Percentiles rank a stretch among this genome's conserved stretches.
Conservation (phyloP, 768 basidiomycete genomes). For the Termitomyces eurrhizus region DNA sequence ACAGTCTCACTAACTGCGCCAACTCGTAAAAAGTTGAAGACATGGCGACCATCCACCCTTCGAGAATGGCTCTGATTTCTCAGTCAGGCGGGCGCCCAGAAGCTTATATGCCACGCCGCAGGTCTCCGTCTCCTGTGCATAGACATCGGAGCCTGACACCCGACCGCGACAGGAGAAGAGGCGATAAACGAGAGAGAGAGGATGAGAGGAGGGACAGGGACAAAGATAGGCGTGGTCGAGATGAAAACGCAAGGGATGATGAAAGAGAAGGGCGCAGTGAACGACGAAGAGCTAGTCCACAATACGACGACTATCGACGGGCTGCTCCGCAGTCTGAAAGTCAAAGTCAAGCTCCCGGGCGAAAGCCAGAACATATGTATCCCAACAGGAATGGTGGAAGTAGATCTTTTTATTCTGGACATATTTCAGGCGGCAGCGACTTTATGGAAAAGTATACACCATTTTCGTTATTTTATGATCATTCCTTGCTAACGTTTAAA, state of each 20-base stretch:
- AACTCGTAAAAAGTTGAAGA: neutral
- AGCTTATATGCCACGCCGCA: constrained; percentile 4
- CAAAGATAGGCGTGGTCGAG: constrained; percentile 21
- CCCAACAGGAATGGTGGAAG: constrained; percentile 32
- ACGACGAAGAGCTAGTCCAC: constrained; percentile 47
- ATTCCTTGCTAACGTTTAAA: neutral
- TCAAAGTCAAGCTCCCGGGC: constrained; percentile 36
- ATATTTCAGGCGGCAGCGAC: constrained; percentile 39
- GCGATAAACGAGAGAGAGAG: constrained; percentile 22
- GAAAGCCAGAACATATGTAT: constrained; percentile 56
- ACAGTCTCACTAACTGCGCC: no score
- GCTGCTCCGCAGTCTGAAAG: constrained; percentile 33
- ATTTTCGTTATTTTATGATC: neutral
- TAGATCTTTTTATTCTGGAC: constrained; percentile 25
- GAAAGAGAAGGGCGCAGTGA: constrained; percentile 10
- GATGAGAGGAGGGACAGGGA: constrained; percentile 15
- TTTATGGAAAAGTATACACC: constrained; percentile 66
- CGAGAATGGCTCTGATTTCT: constrained; percentile 14
- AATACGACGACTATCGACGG: constrained; percentile 56
- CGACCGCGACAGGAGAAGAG: constrained; percentile 27
- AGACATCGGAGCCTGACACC: constrained; percentile 29
- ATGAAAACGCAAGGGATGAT: constrained; percentile 10
- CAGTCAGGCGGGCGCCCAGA: constrained; percentile 9
- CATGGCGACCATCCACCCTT: constrained; percentile 18
- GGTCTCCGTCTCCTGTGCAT: constrained; percentile 43